These are phyloP conservation scores for Xylariales sp. DNA, from an alignment of 2,329 filamentous ascomycete genomes.

Conservation along the genomic window DNA sequence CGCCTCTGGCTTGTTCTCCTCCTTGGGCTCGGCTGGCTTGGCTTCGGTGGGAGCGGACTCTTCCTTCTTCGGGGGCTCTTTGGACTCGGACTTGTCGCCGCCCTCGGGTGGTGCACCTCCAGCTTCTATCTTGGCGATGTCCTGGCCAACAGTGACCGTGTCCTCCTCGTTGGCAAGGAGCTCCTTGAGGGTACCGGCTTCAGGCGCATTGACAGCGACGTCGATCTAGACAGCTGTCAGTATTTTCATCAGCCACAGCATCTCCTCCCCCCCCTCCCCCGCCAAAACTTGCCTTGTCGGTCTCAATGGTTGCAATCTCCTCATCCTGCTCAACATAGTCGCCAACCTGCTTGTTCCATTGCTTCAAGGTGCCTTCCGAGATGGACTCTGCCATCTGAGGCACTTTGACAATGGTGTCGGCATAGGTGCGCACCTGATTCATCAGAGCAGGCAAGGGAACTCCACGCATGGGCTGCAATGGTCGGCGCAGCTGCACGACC, in stretches of 20 bases:
- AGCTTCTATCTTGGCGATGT: conserved; percentile 80
- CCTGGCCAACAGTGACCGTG: conserved; percentile 90
- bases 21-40: conserved; percentile 38
- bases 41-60: conserved; percentile 21
- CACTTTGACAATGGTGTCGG: conserved; percentile 85
- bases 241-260: no score
- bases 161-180: conserved; percentile 90
- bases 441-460: conserved; percentile 46
- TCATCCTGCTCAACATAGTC: conserved; percentile 94
- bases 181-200: conserved; percentile 87
- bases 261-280: no score
- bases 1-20: conserved; percentile 35
- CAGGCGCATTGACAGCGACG: conserved; percentile 90
- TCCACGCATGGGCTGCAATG: conserved; percentile 37
- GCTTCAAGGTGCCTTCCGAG: conserved; percentile 93
- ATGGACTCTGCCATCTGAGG: conserved; percentile 99
- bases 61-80: conserved; percentile 54
- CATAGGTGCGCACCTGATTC: conserved; percentile 58
- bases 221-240: no score
- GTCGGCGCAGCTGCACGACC: conserved; percentile 29
- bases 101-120: conserved; percentile 59
- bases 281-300: conserved; percentile 77
- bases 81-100: conserved; percentile 53
- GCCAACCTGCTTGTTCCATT: conserved; percentile 87
- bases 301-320: conserved; percentile 98